phyloP scores from a whole-genome alignment of 495 filamentous ascomycete genomes.

The Tricharina praecox region DNA sequence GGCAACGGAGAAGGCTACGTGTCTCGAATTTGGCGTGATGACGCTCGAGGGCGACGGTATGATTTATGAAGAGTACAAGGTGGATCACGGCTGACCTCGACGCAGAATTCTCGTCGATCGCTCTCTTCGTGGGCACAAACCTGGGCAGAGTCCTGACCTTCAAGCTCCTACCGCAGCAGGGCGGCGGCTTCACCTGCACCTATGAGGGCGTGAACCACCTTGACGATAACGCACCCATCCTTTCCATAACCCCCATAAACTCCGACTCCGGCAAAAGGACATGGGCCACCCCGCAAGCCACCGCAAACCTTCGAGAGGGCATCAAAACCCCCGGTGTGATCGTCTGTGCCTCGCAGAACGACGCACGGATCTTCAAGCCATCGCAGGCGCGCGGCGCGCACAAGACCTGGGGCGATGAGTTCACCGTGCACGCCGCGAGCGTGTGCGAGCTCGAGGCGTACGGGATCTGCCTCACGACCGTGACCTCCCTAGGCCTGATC shows the following conservation, averaged over 20 bases:
- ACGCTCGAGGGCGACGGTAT: conserved; percentile 70
- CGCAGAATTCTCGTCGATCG: conserved; percentile 74
- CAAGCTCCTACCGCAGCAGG: conserved; percentile 59
- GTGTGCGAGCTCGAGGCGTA: conserved; percentile 55
- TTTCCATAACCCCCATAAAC: conserved; percentile 5
- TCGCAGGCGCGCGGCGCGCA: conserved; percentile 61
- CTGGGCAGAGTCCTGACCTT: conserved; percentile 69
- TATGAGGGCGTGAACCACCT: conserved; percentile 47
- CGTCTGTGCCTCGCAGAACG: conserved; percentile 46
- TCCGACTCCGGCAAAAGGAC: background rate
- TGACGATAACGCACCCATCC: conserved; percentile 33
- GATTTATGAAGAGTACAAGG: no score
- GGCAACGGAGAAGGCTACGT: conserved; percentile 52
- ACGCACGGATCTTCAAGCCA: conserved; percentile 47
- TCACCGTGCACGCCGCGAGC: conserved; percentile 57
- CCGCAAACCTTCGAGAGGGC: conserved; percentile 56
- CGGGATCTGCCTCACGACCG: conserved; percentile 59
- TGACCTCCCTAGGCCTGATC: conserved; percentile 64
- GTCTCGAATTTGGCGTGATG: conserved; percentile 83
- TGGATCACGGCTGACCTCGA: no score
- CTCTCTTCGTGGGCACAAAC: conserved; percentile 80
- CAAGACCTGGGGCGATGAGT: conserved; percentile 62
- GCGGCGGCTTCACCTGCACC: conserved; percentile 54
- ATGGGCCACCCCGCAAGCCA: conserved; percentile 44
- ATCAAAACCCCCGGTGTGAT: conserved; percentile 16